Evolutionary conservation across 192 early-diverging fungal species (phyloP).

Genomic region (Coemansia sp.): DNA sequence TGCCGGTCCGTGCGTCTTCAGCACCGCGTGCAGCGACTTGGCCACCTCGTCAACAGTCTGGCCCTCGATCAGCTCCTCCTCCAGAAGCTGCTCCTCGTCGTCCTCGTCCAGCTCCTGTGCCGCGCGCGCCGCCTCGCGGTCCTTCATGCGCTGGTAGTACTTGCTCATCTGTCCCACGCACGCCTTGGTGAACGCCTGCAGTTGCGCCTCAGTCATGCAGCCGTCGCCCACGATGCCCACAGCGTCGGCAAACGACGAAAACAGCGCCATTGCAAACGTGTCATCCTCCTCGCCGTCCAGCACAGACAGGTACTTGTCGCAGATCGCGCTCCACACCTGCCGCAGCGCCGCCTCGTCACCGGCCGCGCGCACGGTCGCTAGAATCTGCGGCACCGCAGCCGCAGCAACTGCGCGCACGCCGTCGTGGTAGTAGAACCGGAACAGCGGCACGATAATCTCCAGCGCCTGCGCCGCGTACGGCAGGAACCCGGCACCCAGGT

Average conservation of each 20-base stretch:
- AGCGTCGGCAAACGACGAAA: constrained; percentile 73
- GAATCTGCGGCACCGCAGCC: constrained; percentile 75
- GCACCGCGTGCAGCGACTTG: constrained; percentile 75
- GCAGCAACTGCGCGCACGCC: constrained; percentile 91
- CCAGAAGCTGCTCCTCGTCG: constrained; percentile 85
- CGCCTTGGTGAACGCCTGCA: constrained; percentile 72
- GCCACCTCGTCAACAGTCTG: constrained; percentile 70
- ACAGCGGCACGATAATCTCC: constrained; percentile 83
- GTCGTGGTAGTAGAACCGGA: constrained; percentile 98
- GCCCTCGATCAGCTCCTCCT: constrained; percentile 76
- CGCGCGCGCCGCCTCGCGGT: constrained; percentile 71
- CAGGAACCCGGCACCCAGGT: constrained; percentile 87
- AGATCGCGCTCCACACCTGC: constrained; percentile 71
- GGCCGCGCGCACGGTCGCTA: constrained; percentile 62
- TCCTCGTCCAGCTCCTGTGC: constrained; percentile 88
- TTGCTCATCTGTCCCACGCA: constrained; percentile 73
- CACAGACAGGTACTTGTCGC: constrained; percentile 75
- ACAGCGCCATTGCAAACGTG: constrained; percentile 76
- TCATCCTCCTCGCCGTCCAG: constrained; percentile 83
- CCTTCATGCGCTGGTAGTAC: constrained; percentile 74
- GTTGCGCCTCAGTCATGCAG: constrained; percentile 60
- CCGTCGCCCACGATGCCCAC: constrained; percentile 45
- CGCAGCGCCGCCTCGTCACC: constrained; percentile 43
- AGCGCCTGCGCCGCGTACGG: constrained; percentile 82
- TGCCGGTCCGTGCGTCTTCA: constrained; percentile 70